Evolutionary conservation across 2,329 filamentous ascomycete species (phyloP), one percentile per base, ranked within the genome.

Genomic region (Lecanicillium sp.): DNA sequence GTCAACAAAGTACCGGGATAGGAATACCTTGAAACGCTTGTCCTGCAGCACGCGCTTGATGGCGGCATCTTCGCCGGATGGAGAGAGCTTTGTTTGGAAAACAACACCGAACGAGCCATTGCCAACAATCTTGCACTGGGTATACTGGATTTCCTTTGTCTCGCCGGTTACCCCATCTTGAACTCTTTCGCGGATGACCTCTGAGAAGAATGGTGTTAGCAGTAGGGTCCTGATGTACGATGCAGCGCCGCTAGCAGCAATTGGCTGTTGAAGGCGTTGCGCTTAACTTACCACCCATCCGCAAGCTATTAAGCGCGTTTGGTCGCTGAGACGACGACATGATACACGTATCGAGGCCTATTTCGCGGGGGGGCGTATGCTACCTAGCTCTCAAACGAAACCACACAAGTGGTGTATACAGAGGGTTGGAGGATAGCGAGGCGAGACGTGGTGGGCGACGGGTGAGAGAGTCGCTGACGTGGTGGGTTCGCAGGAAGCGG

Each of bases 1-100:
- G 32, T 17, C n/a, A 13, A 32, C 37, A 9, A 16, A 54, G 61
- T n/a, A n/a, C 55, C 13, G 15, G 38, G 56, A 25, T 7, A 25
- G 22, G 22, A 25, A 20, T 59, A 94, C 92, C 85, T 98, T 98
- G 81, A 98, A 98, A 59, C 92, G 81, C 75, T 98, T 98, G 74
- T 98, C 92, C 60, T 98, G 92, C 43, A 98, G 77, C 44, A 98
- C 92, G 54, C 92, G 83, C 75, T 98, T 98, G 73, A 98, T 98
- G 60, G 92, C 92, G 38, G 92, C 92, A 68, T 98, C 92, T 65
- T 98, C 92, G 48, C 90, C 90, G 47, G 85, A 92, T n/a, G 92
- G 92, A 45, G 90, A 90, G 55, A 98, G 77, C 71, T 96, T 96
- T 42, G 92, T 98, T 70, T 98, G 92, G 65, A 98, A 98, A 48